These are phyloP conservation scores for Uronychia setigera DNA, from an alignment of 73 alveolate species.

Conservation along the genomic window DNA sequence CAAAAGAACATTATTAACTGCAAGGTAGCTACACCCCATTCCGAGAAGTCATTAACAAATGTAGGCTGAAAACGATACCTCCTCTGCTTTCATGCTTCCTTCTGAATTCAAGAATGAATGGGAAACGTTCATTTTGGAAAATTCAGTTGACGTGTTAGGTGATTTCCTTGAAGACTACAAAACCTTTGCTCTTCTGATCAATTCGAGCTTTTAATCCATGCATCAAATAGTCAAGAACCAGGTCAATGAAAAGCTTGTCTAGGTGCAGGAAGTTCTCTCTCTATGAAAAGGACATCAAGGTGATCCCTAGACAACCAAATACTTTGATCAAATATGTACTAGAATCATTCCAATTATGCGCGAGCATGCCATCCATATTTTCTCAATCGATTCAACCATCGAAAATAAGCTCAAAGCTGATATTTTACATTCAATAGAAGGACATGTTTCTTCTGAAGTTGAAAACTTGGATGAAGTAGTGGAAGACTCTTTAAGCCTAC, in stretches of 20 bases:
- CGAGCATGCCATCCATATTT: background rate
- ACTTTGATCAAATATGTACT: too few relatives aligned
- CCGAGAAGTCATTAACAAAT: too few relatives aligned
- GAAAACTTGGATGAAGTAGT: background rate
- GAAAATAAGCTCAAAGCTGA: background rate
- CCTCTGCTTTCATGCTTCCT: constrained; percentile 41
- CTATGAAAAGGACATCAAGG: background rate
- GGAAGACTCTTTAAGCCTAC: background rate
- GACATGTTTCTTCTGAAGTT: too few relatives aligned
- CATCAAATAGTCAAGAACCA: background rate
- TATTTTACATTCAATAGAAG: background rate
- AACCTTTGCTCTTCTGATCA: background rate
- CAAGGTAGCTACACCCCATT: too few relatives aligned
- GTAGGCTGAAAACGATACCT: constrained; percentile 45
- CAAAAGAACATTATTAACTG: too few relatives aligned
- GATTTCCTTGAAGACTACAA: constrained; percentile 36
- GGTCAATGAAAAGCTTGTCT: background rate
- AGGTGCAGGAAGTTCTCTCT: background rate
- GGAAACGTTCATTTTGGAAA: constrained; percentile 41
- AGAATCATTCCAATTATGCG: background rate
- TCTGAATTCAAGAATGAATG: constrained; percentile 50
- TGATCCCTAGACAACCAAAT: too few relatives aligned
- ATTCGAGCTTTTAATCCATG: background rate
- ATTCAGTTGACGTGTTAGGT: constrained; percentile 24
- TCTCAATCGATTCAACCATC: background rate